Evolutionary conservation across 176 grass and related monocot genomes (phyloP).

Genomic region (Zea luxurians): DNA sequence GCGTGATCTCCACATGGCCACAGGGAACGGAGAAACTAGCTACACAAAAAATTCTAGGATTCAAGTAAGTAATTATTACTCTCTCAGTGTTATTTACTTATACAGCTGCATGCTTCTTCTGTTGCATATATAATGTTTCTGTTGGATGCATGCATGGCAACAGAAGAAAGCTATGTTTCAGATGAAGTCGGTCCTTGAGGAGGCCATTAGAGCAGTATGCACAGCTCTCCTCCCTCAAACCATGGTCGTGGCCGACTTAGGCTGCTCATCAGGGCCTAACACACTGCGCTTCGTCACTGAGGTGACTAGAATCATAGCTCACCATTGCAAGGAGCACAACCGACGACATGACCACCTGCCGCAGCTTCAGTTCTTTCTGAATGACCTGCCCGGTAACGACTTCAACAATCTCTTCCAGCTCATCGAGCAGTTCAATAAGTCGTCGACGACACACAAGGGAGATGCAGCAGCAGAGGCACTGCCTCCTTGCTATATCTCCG

Average conservation of each 20-base stretch:
- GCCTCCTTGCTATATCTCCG: slow-evolving; percentile 30
- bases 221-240: background rate
- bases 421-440: slow-evolving; percentile 1
- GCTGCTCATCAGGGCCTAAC: slow-evolving; percentile 55
- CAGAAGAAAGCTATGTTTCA: slow-evolving; percentile 46
- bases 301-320: background rate
- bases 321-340: background rate
- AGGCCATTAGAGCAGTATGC: slow-evolving; percentile 28
- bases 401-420: slow-evolving; percentile 63
- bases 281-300: slow-evolving; percentile 33
- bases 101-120: too few species aligned
- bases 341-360: background rate
- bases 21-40: slow-evolving; percentile 27
- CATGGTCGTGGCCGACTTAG: slow-evolving; percentile 48
- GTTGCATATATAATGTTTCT: background rate
- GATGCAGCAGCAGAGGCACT: background rate
- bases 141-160: background rate
- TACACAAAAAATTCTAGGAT: slow-evolving; percentile 43
- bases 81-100: too few species aligned
- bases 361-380: slow-evolving; percentile 70
- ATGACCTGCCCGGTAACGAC: slow-evolving; percentile 58
- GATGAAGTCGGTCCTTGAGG: slow-evolving; percentile 27
- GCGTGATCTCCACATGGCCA: slow-evolving; percentile 30
- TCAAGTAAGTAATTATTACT: slow-evolving; percentile 7
- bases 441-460: background rate